These are phyloP conservation scores for Diphasiastrum complanatum DNA, from an alignment of 83 land plant species.

Conservation along the genomic window DNA sequence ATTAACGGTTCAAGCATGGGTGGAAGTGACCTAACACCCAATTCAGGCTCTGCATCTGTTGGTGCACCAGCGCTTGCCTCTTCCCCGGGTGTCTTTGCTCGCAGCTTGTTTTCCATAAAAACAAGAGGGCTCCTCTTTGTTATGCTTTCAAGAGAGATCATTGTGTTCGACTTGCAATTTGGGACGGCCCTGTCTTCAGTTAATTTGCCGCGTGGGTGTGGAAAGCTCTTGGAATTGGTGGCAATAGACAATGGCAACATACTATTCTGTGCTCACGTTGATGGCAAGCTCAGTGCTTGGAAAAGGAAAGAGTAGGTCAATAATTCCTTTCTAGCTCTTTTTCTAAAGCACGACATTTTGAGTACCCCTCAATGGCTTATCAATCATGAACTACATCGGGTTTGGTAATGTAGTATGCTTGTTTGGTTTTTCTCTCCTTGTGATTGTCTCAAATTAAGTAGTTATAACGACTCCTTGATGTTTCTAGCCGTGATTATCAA, in stretches of 20 bases:
- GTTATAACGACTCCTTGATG: too few species aligned
- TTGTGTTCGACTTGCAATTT: conserved; percentile 78
- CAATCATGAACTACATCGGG: too few species aligned
- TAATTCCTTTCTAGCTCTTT: conserved; percentile 3
- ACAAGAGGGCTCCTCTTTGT: conserved; percentile 61
- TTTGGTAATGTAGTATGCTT: too few species aligned
- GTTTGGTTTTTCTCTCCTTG: too few species aligned
- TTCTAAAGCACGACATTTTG: too few species aligned
- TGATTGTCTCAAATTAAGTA: too few species aligned
- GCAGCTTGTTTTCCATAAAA: conserved; percentile 57
- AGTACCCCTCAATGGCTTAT: too few species aligned
- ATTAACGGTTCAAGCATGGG: neutral
- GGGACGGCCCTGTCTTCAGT: conserved; percentile 48
- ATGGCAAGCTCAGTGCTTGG: conserved; percentile 86
- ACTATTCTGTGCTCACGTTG: conserved; percentile 83
- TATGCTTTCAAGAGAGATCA: conserved; percentile 70
- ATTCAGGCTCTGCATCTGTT: conserved; percentile 18
- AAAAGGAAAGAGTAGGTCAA: conserved; percentile 74
- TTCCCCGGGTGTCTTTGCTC: conserved; percentile 40
- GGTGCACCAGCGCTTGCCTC: conserved; percentile 52
- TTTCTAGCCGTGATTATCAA: too few species aligned
- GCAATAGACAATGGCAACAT: conserved; percentile 58
- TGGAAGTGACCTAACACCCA: neutral
- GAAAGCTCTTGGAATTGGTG: conserved; percentile 63
- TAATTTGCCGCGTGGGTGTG: conserved; percentile 65